Conservation (phyloP, 2,329 filamentous ascomycete genomes). For the Fusarium sp. region DNA sequence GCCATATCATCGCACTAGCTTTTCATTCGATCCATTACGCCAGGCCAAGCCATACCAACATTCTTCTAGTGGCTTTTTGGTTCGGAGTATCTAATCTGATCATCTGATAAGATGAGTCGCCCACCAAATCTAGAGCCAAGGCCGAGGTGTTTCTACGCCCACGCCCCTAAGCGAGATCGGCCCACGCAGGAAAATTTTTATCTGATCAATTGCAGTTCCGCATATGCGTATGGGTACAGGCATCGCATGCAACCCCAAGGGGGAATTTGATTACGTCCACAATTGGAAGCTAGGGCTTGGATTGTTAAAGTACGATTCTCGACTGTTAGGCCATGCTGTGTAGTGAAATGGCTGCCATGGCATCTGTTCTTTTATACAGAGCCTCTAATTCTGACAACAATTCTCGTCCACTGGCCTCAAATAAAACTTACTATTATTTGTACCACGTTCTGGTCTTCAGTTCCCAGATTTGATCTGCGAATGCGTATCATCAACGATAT, state of each 20-base stretch:
- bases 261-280: neutral
- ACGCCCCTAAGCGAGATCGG: constrained; percentile 43
- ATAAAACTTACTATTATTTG: no score
- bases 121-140: constrained; percentile 11
- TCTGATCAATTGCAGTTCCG: constrained; percentile 40
- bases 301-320: neutral
- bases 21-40: neutral
- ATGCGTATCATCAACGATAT: neutral
- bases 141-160: constrained; percentile 9
- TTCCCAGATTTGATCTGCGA: neutral
- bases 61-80: constrained; percentile 30
- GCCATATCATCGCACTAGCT: neutral
- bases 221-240: constrained; percentile 5
- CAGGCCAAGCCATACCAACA: constrained; percentile 2
- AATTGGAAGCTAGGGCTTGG: neutral
- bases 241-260: neutral
- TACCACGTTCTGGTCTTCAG: neutral
- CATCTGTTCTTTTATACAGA: neutral
- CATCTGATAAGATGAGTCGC: constrained; percentile 57
- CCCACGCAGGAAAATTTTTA: constrained; percentile 41
- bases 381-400: neutral
- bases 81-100: constrained; percentile 56
- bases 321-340: neutral
- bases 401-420: neutral
- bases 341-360: neutral